Conservation (phyloP, 345 rosid genomes). For the Lumnitzera littorea region DNA sequence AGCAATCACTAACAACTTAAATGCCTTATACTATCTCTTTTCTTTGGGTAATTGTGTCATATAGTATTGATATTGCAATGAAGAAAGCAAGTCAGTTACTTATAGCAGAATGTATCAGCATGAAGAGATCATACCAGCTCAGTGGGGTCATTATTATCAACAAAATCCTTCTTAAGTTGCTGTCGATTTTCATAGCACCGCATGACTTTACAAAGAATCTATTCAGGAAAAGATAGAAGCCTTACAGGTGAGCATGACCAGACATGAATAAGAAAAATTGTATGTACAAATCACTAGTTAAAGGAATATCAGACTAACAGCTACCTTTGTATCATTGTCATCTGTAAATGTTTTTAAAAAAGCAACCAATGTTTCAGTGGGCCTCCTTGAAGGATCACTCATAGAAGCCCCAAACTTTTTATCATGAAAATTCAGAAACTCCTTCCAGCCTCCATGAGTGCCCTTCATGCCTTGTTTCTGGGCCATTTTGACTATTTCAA, state of each 20-base stretch:
- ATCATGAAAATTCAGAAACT: constrained; percentile 47
- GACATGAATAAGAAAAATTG: not conserved
- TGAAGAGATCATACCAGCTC: constrained; percentile 43
- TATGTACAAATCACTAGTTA: not conserved
- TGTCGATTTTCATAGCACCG: constrained; percentile 39
- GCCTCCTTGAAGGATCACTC: constrained; percentile 69
- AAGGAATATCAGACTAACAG: not conserved
- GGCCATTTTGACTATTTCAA: constrained; percentile 50
- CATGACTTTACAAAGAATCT: constrained; percentile 27
- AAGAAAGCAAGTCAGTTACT: not conserved
- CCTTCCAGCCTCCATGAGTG: constrained; percentile 60
- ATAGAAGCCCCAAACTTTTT: constrained; percentile 42
- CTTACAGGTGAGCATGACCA: not conserved
- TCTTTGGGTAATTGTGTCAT: not conserved
- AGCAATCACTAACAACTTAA: too few relatives aligned
- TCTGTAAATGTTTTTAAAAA: constrained; percentile 51
- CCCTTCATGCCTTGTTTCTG: constrained; percentile 57
- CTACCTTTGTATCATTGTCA: constrained; percentile 45
- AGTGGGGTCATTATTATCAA: constrained; percentile 34
- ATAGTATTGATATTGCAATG: not conserved
- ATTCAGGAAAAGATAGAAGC: not conserved
- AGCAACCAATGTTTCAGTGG: constrained; percentile 42
- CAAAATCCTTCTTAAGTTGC: constrained; percentile 28
- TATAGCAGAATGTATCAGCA: not conserved
- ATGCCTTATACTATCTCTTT: too few relatives aligned